phyloP scores from a whole-genome alignment of 2,329 filamentous ascomycete genomes.

The Neopestalotiopsis sp. region DNA sequence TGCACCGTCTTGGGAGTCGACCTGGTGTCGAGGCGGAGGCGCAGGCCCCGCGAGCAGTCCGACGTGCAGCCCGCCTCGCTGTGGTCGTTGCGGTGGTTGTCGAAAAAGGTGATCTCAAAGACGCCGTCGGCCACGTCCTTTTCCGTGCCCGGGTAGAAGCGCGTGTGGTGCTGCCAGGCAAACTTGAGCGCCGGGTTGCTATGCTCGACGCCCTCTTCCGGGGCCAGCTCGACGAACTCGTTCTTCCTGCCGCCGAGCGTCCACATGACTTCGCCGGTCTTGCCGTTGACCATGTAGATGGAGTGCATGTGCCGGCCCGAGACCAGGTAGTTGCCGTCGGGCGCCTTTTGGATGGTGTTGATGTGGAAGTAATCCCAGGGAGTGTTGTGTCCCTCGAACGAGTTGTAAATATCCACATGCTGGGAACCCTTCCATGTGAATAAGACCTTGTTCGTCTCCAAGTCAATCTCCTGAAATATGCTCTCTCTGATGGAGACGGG shows the following conservation, averaged over 20 bases:
- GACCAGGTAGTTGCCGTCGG: conserved; percentile 23
- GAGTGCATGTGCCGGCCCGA: conserved; percentile 21
- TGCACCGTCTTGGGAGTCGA: conserved; percentile 18
- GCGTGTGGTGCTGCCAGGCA: conserved; percentile 24
- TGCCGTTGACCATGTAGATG: conserved; percentile 21
- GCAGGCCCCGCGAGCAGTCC: conserved; percentile 22
- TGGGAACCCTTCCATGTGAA: conserved; percentile 20
- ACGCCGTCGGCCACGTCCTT: conserved; percentile 6
- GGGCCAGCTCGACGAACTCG: conserved; percentile 22
- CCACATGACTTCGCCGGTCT: conserved; percentile 22
- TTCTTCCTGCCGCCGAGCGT: conserved; percentile 22
- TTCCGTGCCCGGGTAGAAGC: conserved; percentile 12
- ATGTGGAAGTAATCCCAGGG: conserved; percentile 23
- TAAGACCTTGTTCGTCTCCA: conserved; percentile 20
- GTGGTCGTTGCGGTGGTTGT: conserved; percentile 21
- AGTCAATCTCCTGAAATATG: conserved; percentile 22
- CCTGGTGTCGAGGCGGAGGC: conserved; percentile 18
- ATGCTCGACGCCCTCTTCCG: conserved; percentile 8
- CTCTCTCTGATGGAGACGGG: conserved; percentile 17
- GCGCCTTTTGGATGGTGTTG: conserved; percentile 20
- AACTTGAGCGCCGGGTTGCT: conserved; percentile 20
- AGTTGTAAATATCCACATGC: conserved; percentile 18
- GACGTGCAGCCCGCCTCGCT: conserved; percentile 15
- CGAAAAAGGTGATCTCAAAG: conserved; percentile 22
- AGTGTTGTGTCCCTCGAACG: conserved; percentile 8